Evolutionary conservation across 176 grass and related monocot genomes (phyloP), one percentile per base, ranked within the genome.

Genomic region (Carex scoparia): DNA sequence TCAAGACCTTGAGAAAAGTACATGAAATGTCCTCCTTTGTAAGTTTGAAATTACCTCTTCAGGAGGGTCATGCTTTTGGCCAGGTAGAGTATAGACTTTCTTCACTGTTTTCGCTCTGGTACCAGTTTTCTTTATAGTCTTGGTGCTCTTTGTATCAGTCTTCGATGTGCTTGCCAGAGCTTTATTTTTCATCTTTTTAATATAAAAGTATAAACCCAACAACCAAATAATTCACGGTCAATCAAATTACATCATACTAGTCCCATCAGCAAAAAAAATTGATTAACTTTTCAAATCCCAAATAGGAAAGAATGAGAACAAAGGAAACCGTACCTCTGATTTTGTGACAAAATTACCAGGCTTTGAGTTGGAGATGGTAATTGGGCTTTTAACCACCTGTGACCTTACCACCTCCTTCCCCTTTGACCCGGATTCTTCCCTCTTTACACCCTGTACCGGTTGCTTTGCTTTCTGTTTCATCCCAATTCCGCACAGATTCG

Each of bases 61-160:
- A 51, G 91, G 95, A 6, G 91, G 88, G 53, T 98, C 95, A 75
- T 93, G 91, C 88, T 98, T 98, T 88, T 98, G 95, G 54, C 95
- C 95, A 4, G 89, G 84, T 53, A 98, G 79, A 84, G 93, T 88
- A 82, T 95, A 98, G 40, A 93, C 88, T 88, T 98, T 95, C 89
- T 98, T 98, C 85, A 65, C 86, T 13, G 93, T 63, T 86, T 87
- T 94, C 6, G 38, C 80, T 74, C 56, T 92, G 33, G 65, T 79
- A 73, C 51, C 61, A 61, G 61, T 81, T 84, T 46, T 86, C 56
- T 87, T 86, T 53, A 54, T 84, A 58, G 61, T 85, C 79, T 90
- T 90, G 30, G 56, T 85, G 38, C 40, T 67, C 85, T 90, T 90
- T n/a, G 65, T 91, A 69, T 80, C 84, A 67, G 81, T 64, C 65